These are phyloP conservation scores for Phytophthora agathidicida DNA, from an alignment of 352 stramenopile genomes.

Conservation along the genomic window DNA sequence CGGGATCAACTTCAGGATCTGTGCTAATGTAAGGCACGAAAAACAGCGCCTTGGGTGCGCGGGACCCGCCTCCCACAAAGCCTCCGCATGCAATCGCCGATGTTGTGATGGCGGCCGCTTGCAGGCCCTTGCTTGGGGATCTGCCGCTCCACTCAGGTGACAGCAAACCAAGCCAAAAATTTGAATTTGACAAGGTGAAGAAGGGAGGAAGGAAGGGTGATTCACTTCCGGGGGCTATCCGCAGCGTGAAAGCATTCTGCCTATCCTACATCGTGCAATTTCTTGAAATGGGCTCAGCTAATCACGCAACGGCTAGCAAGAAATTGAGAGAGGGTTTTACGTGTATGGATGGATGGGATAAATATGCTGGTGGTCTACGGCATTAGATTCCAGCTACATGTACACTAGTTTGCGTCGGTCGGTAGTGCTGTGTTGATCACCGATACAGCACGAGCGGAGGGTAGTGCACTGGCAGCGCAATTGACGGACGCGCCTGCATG, in stretches of 20 bases:
- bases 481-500: conserved; percentile 9
- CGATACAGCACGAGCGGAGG: conserved; percentile 35
- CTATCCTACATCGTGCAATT: conserved; percentile 1
- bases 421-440: conserved; percentile 1
- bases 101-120: too few species aligned
- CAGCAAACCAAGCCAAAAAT: too few species aligned
- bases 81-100: conserved; percentile 5
- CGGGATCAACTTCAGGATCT: conserved; percentile 19
- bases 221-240: too few species aligned
- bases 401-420: too few species aligned
- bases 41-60: conserved; percentile 16
- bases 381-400: conserved; percentile 2
- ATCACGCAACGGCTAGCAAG: conserved; percentile 14
- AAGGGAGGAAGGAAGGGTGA: too few species aligned
- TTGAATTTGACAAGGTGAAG: too few species aligned
- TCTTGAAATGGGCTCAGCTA: conserved; percentile 2
- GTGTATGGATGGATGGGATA: too few species aligned
- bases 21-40: conserved; percentile 17
- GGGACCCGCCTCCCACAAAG: too few species aligned
- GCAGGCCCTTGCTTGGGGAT: too few species aligned
- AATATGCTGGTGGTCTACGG: conserved; percentile 25
- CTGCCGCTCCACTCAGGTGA: too few species aligned
- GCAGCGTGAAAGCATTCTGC: too few species aligned
- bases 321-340: conserved; percentile 7
- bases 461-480: conserved; percentile 12